Conservation (phyloP, 2,329 filamentous ascomycete genomes). For the Tolypocladium pustulatum region DNA sequence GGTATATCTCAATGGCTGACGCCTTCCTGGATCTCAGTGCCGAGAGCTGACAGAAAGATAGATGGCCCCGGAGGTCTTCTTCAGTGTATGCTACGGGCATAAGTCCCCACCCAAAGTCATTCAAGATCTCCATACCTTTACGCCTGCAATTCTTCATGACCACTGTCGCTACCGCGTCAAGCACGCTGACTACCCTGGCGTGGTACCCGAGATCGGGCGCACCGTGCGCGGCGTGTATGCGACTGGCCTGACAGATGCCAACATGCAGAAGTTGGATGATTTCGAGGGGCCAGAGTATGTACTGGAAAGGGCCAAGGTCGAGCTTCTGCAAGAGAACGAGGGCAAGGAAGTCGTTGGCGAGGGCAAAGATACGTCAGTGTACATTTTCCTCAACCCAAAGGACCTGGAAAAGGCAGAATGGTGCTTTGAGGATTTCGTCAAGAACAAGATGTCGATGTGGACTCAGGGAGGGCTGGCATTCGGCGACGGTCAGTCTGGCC, state of each 20-base stretch:
- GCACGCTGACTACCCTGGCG: constrained; percentile 69
- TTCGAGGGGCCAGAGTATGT: constrained; percentile 76
- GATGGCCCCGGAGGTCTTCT: constrained; percentile 84
- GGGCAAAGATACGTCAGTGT: constrained; percentile 47
- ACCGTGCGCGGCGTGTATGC: constrained; percentile 67
- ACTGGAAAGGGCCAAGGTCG: constrained; percentile 43
- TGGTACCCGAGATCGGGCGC: constrained; percentile 45
- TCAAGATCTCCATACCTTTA: constrained; percentile 48
- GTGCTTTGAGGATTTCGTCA: constrained; percentile 77
- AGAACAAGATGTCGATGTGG: constrained; percentile 55
- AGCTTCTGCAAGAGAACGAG: constrained; percentile 34
- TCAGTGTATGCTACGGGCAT: constrained; percentile 67
- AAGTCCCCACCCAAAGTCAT: constrained; percentile 35
- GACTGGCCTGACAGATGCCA: constrained; percentile 65
- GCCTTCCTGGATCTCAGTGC: not conserved
- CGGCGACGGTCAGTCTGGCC: constrained; percentile 21
- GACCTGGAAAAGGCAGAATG: constrained; percentile 65
- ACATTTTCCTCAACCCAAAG: constrained; percentile 46
- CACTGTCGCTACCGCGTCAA: constrained; percentile 63
- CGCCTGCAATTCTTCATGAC: constrained; percentile 64
- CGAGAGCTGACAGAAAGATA: constrained; percentile 15
- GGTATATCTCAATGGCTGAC: constrained; percentile 13
- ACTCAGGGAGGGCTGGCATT: constrained; percentile 38
- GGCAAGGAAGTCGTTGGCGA: constrained; percentile 27
- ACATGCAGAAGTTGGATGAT: constrained; percentile 63